These are phyloP conservation scores for Pestalotiopsis sp. DNA, from an alignment of 2,329 filamentous ascomycete species.

Conservation along the genomic window DNA sequence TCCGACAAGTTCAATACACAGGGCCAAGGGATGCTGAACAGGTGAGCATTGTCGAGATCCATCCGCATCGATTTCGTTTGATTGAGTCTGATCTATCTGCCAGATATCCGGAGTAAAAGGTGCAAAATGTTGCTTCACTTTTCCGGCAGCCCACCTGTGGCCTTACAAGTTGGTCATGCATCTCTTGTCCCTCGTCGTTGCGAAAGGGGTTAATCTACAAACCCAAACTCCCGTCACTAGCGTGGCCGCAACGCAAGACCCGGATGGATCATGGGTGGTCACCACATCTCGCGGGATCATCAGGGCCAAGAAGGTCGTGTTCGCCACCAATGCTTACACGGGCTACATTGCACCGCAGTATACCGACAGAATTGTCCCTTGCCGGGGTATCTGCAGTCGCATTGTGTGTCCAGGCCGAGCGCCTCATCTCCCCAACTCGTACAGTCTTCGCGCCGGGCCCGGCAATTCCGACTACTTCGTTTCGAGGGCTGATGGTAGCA, in stretches of 20 bases:
- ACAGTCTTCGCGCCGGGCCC: conserved; percentile 19
- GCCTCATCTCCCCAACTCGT: conserved; percentile 15
- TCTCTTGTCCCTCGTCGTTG: not conserved
- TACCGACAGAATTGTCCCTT: conserved; percentile 1
- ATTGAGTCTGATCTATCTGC: too few relatives aligned
- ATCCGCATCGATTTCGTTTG: too few relatives aligned
- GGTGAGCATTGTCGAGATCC: conserved; percentile 15
- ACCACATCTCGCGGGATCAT: not conserved
- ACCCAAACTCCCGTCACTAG: conserved; percentile 6
- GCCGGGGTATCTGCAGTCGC: conserved; percentile 16
- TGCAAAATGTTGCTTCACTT: conserved; percentile 7
- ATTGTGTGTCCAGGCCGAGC: not conserved
- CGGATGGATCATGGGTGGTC: not conserved
- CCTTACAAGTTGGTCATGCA: conserved; percentile 8
- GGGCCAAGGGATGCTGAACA: conserved; percentile 28
- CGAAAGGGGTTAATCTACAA: conserved; percentile 8
- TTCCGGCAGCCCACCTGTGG: conserved; percentile 3
- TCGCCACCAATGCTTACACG: conserved; percentile 14
- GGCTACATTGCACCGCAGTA: not conserved
- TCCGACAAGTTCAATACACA: conserved; percentile 30
- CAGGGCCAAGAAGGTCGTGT: not conserved
- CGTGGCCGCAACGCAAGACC: not conserved
- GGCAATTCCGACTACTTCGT: conserved; percentile 38
- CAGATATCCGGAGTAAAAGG: conserved; percentile 11
- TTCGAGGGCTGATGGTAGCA: conserved; percentile 40